Conservation (phyloP, 176 grass and related monocot genomes). For the Rhipidocladum racemiflorum region DNA sequence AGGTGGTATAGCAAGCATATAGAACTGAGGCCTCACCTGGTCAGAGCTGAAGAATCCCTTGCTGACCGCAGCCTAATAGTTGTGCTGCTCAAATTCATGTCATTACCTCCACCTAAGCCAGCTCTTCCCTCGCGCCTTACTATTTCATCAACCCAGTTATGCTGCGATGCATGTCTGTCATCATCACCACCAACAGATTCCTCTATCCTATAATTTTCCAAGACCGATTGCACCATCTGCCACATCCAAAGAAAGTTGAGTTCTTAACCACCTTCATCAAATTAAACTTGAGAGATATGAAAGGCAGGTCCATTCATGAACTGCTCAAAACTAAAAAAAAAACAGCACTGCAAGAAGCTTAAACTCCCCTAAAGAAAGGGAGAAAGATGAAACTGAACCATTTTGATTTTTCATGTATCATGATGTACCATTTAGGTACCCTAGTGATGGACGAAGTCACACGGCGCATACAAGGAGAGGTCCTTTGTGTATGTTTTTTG, state of each 20-base stretch:
- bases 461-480: too few relatives aligned
- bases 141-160: slow-evolving; percentile 99
- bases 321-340: slow-evolving; percentile 1
- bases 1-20: background rate
- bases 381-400: background rate
- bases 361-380: background rate
- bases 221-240: slow-evolving; percentile 80
- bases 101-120: slow-evolving; percentile 55
- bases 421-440: background rate
- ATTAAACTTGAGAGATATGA: slow-evolving; percentile 6
- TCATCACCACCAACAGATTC: slow-evolving; percentile 43
- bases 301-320: slow-evolving; percentile 10
- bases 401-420: slow-evolving; percentile 9
- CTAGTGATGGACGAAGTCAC: too few relatives aligned
- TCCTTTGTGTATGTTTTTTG: too few relatives aligned
- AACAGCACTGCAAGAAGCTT: background rate
- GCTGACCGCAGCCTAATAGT: slow-evolving; percentile 38
- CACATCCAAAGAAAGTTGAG: slow-evolving; percentile 39
- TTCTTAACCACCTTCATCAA: background rate
- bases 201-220: slow-evolving; percentile 72
- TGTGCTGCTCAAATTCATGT: slow-evolving; percentile 52
- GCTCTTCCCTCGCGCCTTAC: slow-evolving; percentile 71
- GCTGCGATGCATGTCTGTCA: slow-evolving; percentile 58
- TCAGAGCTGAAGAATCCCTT: slow-evolving; percentile 67
- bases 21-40: slow-evolving; percentile 47